Base-by-base conservation (phyloP, 2,329 filamentous ascomycete genomes). In the Zopfia rhizophila region DNA sequence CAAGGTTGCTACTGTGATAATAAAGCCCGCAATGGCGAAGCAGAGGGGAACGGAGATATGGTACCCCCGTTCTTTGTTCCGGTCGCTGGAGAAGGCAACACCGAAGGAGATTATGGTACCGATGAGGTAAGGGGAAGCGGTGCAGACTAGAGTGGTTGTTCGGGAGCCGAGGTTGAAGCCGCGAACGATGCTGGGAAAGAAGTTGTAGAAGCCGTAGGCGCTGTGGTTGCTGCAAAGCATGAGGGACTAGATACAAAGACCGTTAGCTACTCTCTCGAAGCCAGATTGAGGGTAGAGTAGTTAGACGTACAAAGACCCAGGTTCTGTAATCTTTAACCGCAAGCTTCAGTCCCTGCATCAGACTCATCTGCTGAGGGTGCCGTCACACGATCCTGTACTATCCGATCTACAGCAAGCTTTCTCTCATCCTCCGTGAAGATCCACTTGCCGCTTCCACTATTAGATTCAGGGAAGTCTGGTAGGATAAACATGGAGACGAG, bases 181-280 rank as follows among this genome's bases (percentile, higher is more conserved):
- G 12, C 40, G 39, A 3, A 56, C 50, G 38, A n/a, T n/a, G n/a
- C n/a, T 51, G 1, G 53, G 52, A 12, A 54, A 51, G 36, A 51
- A 54, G 25, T 54, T 50, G 28, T 39, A 39, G 35, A 48, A 48
- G 28, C 48, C 29, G 19, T 51, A 48, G 3, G 43, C 33, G 21
- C 35, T 41, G 27, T 41, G 37, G 18, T 46, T 46, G 25, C 35
- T 31, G 22, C 40, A 50, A 12, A 50, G 41, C 46, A 45, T 50
- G 21, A 45, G 36, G 7, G 46, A 40, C 45, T 48, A 10, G 13
- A 3, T n/a, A n/a, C n/a, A n/a, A n/a, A n/a, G n/a, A n/a, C n/a
- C n/a, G n/a, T n/a, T n/a, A n/a, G n/a, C n/a, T n/a, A n/a, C n/a
- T n/a, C n/a, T n/a, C n/a, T n/a, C n/a, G n/a, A n/a, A n/a, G n/a